Evolutionary conservation across 2,329 filamentous ascomycete genomes (phyloP), one percentile per base, ranked within the genome.

Genomic region (Cercospora sp.): DNA sequence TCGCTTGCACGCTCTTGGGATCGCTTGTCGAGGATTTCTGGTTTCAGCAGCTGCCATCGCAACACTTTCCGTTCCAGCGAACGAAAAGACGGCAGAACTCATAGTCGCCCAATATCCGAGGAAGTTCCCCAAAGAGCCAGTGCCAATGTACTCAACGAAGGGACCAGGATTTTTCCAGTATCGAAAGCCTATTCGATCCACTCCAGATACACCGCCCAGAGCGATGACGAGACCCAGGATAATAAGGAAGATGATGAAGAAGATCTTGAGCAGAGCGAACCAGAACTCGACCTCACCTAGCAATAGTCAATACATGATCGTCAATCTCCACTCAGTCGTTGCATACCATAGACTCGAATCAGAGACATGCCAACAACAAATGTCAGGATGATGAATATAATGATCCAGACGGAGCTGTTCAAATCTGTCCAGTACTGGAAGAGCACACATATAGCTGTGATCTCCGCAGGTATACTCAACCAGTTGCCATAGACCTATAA

Each of bases 241-340:
- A 57, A 83, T 82, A 31, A 83, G 68, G 59, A 80, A 81, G 45
- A 82, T 77, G 68, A 83, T 82, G 42, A 80, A 78, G 7, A 82
- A 53, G 65, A 83, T 81, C 68, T 83, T 83, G 72, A 83, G 75
- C 13, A 78, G 76, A 63, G 80, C 81, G 6, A 83, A 79, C 80
- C 80, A 82, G 73, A 83, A 83, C 63, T 83, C 82, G 60, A 83
- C 79, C 72, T 83, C 81, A 67, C 59, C 63, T 60, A 13, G 7
- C 20, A 9, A 33, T 45, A 9, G 40, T 64, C 64, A 58, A 40
- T 67, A 23, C 12, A 6, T 1, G n/a, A 58, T 30, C 31, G 6
- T 31, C n/a, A 31, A 53, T 18, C 42, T 10, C 5, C 18, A 36
- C 40, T 55, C n/a, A 23, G n/a, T 55, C 3, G 3, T 8, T 42